Evolutionary conservation across 768 basidiomycete genomes (phyloP).

Genomic region (Kondoa subrosea): DNA sequence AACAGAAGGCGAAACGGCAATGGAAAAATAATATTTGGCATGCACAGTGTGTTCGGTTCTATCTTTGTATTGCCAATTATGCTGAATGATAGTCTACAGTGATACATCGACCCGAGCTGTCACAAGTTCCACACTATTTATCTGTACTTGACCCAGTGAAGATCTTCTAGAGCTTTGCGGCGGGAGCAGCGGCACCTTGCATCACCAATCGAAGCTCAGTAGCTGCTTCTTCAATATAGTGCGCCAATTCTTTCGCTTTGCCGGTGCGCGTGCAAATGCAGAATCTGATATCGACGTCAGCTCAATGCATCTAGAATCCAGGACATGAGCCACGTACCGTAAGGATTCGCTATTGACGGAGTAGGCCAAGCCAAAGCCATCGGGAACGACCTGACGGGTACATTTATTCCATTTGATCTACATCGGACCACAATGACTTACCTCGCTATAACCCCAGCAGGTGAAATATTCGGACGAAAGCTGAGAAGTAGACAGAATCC

Average conservation of each 20-base stretch:
- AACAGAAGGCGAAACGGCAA: background rate
- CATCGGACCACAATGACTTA: slow-evolving; percentile 10
- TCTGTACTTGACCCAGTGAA: background rate
- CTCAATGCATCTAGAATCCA: background rate
- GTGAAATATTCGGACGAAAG: slow-evolving; percentile 64
- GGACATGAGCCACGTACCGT: slow-evolving; percentile 33
- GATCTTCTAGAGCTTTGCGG: background rate
- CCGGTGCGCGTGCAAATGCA: slow-evolving; percentile 30
- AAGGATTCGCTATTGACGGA: slow-evolving; percentile 68
- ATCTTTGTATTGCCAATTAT: background rate
- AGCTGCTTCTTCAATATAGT: slow-evolving; percentile 64
- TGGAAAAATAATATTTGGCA: background rate
- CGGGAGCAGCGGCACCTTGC: background rate
- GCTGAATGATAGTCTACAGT: background rate
- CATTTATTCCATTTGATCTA: background rate
- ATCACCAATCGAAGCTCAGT: slow-evolving; percentile 51
- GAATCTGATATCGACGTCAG: background rate
- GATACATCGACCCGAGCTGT: background rate
- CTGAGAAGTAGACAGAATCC: slow-evolving; percentile 87
- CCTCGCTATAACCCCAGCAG: slow-evolving; percentile 96
- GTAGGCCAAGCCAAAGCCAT: slow-evolving; percentile 88
- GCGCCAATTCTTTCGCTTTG: slow-evolving; percentile 39
- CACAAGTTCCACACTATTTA: background rate
- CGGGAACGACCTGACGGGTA: slow-evolving; percentile 47
- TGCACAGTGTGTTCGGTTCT: background rate